Base-by-base conservation (phyloP, 1,139 yeast genomes). In the Kluyveromyces sp. region DNA sequence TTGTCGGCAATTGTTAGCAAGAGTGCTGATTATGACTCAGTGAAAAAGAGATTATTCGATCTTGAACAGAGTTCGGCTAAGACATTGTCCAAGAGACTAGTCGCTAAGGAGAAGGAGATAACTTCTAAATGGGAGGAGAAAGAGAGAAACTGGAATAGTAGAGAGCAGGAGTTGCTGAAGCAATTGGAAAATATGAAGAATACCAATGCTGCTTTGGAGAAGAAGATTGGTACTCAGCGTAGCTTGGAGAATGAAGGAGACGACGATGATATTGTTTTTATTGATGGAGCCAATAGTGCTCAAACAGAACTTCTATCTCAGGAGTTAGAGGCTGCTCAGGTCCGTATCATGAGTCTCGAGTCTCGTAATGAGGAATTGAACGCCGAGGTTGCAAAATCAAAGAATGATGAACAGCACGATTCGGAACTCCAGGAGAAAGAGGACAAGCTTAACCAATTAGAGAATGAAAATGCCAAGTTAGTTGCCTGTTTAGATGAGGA, bases 21-120 rank as follows among this genome's bases (percentile, higher is more conserved):
- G 48, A 77, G 69, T 57, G 89, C 94, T 0, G 96, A 88, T 65
- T 88, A 89, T 62, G 92, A 85, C 41, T 80, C 78, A 46, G 63
- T 89, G 53, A 85, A 86, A 58, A 75, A 75, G 42, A 73, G 84
- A 54, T 64, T 84, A 40, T 58, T 76, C 41, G 74, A 78, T 50
- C 67, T 72, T 44, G 92, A 83, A 57, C 81, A 78, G 53, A 75
- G 74, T 50, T 67, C 80, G 3, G 79, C 79, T 0, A 80, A 77
- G 53, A 64, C 73, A 3, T 68, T 81, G 48, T 63, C 71, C 21
- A 70, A 72, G 33, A 61, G 71, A 48, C 51, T 73, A 10, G 57
- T 61, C 31, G 78, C 83, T 1, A 80, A 81, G 57, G 86, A 82
- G 49, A 79, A 78, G 47, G 89, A 82, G 57, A 68, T 77, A 60